These are phyloP conservation scores for Sugiyamaella japonica DNA, from an alignment of 1,139 yeast species.

Conservation along the genomic window DNA sequence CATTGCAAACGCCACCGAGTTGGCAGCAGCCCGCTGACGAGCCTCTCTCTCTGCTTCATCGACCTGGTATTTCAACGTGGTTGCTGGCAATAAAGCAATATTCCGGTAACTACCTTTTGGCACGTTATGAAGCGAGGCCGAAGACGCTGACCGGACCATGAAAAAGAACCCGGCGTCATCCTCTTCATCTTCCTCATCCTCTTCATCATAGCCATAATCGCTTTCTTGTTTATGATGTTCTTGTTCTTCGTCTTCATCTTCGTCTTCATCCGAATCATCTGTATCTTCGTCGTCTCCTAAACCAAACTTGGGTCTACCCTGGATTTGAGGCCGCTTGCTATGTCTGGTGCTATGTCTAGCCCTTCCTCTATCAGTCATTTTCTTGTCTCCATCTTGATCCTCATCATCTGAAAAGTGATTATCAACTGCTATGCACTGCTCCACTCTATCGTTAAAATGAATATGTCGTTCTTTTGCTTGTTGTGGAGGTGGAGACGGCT, in stretches of 20 bases:
- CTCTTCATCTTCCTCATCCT: conserved; percentile 39
- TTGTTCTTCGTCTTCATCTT: conserved; percentile 34
- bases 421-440: conserved; percentile 81
- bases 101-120: conserved; percentile 40
- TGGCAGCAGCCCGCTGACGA: conserved; percentile 44
- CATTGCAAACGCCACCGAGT: conserved; percentile 48
- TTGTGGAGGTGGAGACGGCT: conserved; percentile 39
- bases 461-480: conserved; percentile 51
- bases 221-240: conserved; percentile 30
- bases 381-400: conserved; percentile 26
- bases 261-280: conserved; percentile 6
- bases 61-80: conserved; percentile 74
- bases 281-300: conserved; percentile 15
- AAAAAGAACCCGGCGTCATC: conserved; percentile 73
- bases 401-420: conserved; percentile 43
- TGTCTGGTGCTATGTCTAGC: conserved; percentile 3
- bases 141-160: conserved; percentile 46
- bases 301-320: conserved; percentile 16
- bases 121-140: conserved; percentile 37
- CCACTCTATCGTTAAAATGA: conserved; percentile 90
- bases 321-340: not conserved
- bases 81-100: conserved; percentile 77
- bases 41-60: conserved; percentile 69
- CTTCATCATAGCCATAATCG: conserved; percentile 23
- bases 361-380: conserved; percentile 12